phyloP scores from a whole-genome alignment of 2,329 filamentous ascomycete species.

The Aspergillus latus region DNA sequence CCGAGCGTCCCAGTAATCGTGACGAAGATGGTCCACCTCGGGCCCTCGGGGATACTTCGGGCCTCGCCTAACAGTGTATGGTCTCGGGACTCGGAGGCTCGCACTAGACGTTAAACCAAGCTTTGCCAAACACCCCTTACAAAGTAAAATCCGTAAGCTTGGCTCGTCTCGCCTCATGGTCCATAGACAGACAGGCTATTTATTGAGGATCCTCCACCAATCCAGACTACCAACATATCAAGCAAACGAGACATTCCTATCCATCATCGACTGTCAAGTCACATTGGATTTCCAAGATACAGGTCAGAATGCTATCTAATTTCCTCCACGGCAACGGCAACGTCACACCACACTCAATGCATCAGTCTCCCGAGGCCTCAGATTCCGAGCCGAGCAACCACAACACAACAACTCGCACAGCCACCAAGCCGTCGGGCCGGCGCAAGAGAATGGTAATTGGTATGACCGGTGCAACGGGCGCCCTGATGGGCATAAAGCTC shows the following conservation, averaged over 20 bases:
- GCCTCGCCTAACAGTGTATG: too few species aligned
- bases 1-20: too few species aligned
- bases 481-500: conserved; percentile 44
- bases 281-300: too few species aligned
- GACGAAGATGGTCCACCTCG: too few species aligned
- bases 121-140: too few species aligned
- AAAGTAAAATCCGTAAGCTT: too few species aligned
- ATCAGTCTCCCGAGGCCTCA: conserved; percentile 1
- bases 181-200: too few species aligned
- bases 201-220: too few species aligned
- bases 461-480: conserved; percentile 53
- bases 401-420: background rate
- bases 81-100: too few species aligned
- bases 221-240: background rate
- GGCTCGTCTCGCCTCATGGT: too few species aligned
- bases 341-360: conserved; percentile 5
- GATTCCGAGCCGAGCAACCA: background rate
- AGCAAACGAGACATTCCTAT: background rate
- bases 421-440: background rate
- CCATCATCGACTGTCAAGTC: background rate
- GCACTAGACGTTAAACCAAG: too few species aligned
- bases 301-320: conserved; percentile 1
- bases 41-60: too few species aligned
- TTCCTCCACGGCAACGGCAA: background rate
- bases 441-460: conserved; percentile 21